phyloP scores from a whole-genome alignment of 164 flowering plant species.

The Saururus chinensis region DNA sequence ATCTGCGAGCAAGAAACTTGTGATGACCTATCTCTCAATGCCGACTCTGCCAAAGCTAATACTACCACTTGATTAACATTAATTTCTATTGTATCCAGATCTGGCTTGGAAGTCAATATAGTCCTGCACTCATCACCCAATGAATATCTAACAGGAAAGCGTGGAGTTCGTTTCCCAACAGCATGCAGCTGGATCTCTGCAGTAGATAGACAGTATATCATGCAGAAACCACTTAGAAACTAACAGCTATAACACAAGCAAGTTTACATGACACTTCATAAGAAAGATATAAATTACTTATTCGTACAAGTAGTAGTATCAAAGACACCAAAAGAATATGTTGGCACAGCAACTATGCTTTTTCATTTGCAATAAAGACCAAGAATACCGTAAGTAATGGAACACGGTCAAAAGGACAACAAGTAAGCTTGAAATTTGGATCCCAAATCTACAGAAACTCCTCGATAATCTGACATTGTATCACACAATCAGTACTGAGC shows the following conservation, averaged over 20 bases:
- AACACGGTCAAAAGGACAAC: too few relatives aligned
- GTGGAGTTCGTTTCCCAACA: constrained; percentile 94
- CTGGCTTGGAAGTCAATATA: constrained; percentile 28
- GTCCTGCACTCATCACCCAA: constrained; percentile 29
- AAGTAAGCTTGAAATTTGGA: too few relatives aligned
- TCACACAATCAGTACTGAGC: too few relatives aligned
- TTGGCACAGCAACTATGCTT: too few relatives aligned
- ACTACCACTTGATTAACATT: constrained; percentile 54
- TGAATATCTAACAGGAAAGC: constrained; percentile 64
- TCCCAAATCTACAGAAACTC: too few relatives aligned
- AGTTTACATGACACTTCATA: too few relatives aligned
- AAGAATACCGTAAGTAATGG: too few relatives aligned
- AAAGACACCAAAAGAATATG: too few relatives aligned
- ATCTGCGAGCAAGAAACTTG: constrained; percentile 45
- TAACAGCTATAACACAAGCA: neutral
- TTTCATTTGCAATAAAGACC: too few relatives aligned
- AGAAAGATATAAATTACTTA: too few relatives aligned
- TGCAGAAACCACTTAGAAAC: neutral
- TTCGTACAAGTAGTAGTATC: too few relatives aligned
- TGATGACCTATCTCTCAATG: constrained; percentile 67
- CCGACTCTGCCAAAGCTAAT: constrained; percentile 65
- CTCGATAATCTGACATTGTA: too few relatives aligned
- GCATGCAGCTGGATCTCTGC: constrained; percentile 69
- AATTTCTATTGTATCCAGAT: constrained; percentile 47
- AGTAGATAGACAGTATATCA: neutral